Evolutionary conservation across 108 stramenopile genomes (phyloP).

Genomic region (Cyclotella atomus): DNA sequence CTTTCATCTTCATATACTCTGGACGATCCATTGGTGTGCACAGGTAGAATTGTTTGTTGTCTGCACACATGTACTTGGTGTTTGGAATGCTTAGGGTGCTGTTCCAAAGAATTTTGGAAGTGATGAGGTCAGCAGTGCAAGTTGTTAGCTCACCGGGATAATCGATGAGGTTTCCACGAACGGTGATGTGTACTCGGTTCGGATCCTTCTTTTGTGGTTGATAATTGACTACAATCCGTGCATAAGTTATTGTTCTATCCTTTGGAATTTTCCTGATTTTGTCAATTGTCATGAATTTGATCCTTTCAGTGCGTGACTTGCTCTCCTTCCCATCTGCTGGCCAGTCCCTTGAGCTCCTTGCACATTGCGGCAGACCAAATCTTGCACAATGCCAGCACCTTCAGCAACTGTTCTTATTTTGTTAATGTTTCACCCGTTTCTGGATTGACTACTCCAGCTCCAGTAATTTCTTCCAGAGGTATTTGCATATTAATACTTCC

Average conservation of each 20-base stretch:
- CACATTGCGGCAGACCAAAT: background rate
- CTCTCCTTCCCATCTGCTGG: no score
- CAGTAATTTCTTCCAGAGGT: background rate
- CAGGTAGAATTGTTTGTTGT: conserved; percentile 33
- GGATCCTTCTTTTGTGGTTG: no score
- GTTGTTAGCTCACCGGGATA: background rate
- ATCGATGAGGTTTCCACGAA: background rate
- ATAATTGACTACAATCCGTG: background rate
- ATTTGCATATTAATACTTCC: no score
- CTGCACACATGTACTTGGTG: background rate
- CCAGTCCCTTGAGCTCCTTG: background rate
- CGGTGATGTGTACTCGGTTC: background rate
- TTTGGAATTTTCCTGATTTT: conserved; percentile 2
- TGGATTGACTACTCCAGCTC: background rate
- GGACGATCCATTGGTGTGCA: conserved; percentile 35
- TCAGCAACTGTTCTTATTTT: conserved; percentile 1
- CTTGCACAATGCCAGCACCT: background rate
- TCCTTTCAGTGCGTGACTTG: background rate
- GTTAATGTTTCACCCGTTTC: background rate
- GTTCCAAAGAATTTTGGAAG: conserved; percentile 8
- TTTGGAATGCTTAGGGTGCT: conserved; percentile 32
- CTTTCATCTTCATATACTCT: conserved; percentile 4
- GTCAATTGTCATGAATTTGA: conserved; percentile 7
- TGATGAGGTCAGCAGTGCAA: background rate
- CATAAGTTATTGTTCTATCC: background rate